These are phyloP conservation scores for Amanita molliuscula DNA, from an alignment of 768 basidiomycete genomes.

Conservation along the genomic window DNA sequence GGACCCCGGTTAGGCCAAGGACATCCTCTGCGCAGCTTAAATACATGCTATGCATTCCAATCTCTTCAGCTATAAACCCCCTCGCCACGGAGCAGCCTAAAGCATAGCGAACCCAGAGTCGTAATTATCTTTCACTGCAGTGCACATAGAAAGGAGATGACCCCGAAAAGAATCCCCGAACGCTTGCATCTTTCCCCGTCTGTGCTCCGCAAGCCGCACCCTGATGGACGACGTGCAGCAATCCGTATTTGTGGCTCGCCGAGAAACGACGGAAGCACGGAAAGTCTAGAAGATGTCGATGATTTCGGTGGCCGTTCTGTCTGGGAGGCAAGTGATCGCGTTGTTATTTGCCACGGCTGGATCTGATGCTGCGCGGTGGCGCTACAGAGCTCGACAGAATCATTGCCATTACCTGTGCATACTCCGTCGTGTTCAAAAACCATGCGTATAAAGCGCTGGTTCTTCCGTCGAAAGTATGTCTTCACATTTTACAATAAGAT, in stretches of 20 bases:
- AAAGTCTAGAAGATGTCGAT: neutral
- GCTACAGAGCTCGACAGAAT: neutral
- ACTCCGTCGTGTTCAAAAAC: neutral
- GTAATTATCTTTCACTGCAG: neutral
- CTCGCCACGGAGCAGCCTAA: neutral
- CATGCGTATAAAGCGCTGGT: neutral
- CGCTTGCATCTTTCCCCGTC: neutral
- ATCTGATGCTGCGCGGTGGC: neutral
- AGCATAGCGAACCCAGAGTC: neutral
- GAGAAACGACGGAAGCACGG: neutral
- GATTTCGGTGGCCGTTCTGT: neutral
- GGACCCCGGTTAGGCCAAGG: neutral
- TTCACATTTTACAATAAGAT: neutral
- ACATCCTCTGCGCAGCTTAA: neutral
- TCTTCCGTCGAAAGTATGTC: constrained; percentile 2
- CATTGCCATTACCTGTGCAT: neutral
- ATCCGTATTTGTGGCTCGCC: neutral
- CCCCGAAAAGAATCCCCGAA: neutral
- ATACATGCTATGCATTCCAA: neutral
- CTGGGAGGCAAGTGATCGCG: neutral
- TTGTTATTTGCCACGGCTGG: neutral
- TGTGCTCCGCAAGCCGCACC: neutral
- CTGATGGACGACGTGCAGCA: neutral
- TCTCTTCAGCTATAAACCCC: neutral
- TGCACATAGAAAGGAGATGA: neutral